Evolutionary conservation across 208 protist genomes (phyloP), one percentile per base, ranked within the genome.

Genomic region (Leishmania arabica): DNA sequence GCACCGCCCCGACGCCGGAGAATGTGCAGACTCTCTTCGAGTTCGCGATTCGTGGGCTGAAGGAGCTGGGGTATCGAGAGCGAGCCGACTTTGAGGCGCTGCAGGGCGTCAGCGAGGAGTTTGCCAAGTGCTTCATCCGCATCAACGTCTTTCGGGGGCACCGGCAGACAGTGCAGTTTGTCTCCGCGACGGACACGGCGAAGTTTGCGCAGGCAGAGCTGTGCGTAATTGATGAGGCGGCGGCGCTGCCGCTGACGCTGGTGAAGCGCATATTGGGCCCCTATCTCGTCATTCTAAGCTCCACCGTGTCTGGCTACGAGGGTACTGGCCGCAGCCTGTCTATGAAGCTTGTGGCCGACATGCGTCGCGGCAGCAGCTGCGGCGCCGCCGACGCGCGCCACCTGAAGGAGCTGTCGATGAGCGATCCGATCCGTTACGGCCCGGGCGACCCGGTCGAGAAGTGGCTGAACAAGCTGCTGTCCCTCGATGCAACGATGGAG

Each of bases 181-280:
- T 99, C 66, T 91, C 93, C 62, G 96, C 98, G 27, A 91, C 92
- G 53, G 98, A 99, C 86, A 90, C 89, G 37, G 79, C 83, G 51
- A 97, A 97, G 85, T 97, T 99, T 72, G 95, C 96, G 31, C 98
- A 99, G 88, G 98, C 98, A 17, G 98, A 99, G 90, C 86, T 99
- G n/a, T 86, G 99, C 4, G 98, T 99, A 15, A 99, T 99, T 77
- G 99, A 99, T 88, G 99, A 99, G 89, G 99, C 99, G 1, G 99
- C 99, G 13, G 99, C 99, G 24, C 99, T 99, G 53, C 99, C 99
- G 9, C 93, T 99, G 40, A 97, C 98, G 34, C 83, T 99, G 19
- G 99, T 99, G 54, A 93, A 98, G 69, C 91, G 94, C 76, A 96
- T 99, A 74, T 77, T 99, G 5, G 99, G 99, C 2, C 92, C 98